Evolutionary conservation across 495 filamentous ascomycete species (phyloP).

Genomic region (Tuber aestivum): DNA sequence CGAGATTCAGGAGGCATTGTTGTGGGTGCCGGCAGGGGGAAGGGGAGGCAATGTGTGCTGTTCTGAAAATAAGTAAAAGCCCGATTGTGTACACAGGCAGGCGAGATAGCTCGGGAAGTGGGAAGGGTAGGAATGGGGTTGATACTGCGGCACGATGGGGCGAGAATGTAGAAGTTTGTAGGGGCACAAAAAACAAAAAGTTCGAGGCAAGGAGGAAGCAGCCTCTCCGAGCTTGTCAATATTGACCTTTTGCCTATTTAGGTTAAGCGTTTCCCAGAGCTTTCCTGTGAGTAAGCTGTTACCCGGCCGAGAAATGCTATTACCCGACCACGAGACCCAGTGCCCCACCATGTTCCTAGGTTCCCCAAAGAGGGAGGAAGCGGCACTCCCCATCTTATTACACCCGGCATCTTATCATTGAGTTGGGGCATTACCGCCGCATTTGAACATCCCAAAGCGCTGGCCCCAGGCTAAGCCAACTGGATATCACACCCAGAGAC

Average conservation of each 20-base stretch:
- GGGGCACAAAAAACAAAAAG: slow-evolving; percentile 1
- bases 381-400: too few relatives aligned
- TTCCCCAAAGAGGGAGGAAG: too few relatives aligned
- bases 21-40: not conserved
- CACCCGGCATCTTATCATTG: too few relatives aligned
- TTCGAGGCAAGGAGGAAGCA: not conserved
- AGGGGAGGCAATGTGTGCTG: not conserved
- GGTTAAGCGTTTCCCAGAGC: not conserved
- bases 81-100: not conserved
- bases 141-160: not conserved
- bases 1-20: slow-evolving; percentile 35
- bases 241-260: slow-evolving; percentile 1
- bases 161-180: not conserved
- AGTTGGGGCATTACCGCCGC: too few relatives aligned
- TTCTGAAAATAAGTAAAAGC: not conserved
- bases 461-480: too few relatives aligned
- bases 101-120: not conserved
- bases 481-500: too few relatives aligned
- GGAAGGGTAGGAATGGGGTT: not conserved
- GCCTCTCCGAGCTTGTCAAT: not conserved
- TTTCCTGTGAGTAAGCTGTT: not conserved
- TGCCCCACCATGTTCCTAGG: not conserved
- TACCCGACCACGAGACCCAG: not conserved
- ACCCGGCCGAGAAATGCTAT: not conserved
- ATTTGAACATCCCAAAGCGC: too few relatives aligned